Evolutionary conservation across 2,329 filamentous ascomycete species (phyloP), one percentile per base, ranked within the genome.

Genomic region (Fusarium verrucosum): DNA sequence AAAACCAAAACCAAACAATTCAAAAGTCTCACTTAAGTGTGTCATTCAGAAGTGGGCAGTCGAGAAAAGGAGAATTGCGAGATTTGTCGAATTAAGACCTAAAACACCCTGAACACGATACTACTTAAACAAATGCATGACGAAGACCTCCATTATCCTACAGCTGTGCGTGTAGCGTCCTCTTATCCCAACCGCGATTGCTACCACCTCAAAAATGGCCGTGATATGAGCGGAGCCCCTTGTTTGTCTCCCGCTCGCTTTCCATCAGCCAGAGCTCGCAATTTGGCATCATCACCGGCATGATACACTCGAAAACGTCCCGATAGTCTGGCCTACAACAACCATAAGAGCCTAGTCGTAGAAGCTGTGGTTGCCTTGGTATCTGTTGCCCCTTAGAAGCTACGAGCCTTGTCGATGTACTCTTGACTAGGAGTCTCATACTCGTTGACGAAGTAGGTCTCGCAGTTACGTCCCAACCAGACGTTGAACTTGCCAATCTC

Each of bases 401-500:
- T 80, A 67, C 78, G 80, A 13, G 88, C 87, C 75, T 87, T 89
- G 65, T 92, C 90, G 52, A 89, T 82, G 72, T 94, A 94, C 52
- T 91, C 88, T 65, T 87, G 82, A 13, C 84, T 84, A 0, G 90
- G 89, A 25, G 86, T 88, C 78, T 92, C 91, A 73, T 95, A 95
- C 71, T 90, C 85, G 56, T 80, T 86, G 57, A 88, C 83, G 73
- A 99, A 96, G 78, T 95, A 97, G 22, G 85, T 85, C 55, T 87
- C 83, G 14, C 89, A 87, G 71, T 94, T 88, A 69, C 89, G 91
- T 58, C 89, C 86, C 52, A 99, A 83, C 92, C 94, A 99, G 50
- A 87, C 84, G 11, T 90, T 92, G 77, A 99, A 89, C 77, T 93
- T 94, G 68, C 87, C 85, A 16, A 99, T 84, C 76, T 99, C 95